These are phyloP conservation scores for Lentinula aciculospora DNA, from an alignment of 768 basidiomycete species.

Conservation along the genomic window DNA sequence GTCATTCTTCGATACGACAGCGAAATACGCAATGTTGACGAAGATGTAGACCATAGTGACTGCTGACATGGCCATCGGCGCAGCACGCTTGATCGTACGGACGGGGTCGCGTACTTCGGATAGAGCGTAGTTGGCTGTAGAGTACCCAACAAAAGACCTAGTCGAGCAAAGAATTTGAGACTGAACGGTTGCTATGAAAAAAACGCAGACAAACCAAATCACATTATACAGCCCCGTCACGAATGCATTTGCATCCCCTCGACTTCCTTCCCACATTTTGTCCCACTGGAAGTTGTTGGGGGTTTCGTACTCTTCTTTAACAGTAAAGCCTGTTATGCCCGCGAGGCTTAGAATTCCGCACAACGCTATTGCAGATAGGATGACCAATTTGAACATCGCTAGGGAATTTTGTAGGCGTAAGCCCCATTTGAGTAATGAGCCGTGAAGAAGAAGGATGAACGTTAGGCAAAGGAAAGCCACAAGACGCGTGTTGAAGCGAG, in stretches of 20 bases:
- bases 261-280: slow-evolving; percentile 59
- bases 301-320: slow-evolving; percentile 43
- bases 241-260: slow-evolving; percentile 51
- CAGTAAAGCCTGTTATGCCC: slow-evolving; percentile 42
- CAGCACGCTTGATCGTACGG: slow-evolving; percentile 64
- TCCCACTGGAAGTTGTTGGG: slow-evolving; percentile 57
- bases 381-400: slow-evolving; percentile 55
- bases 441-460: slow-evolving; percentile 53
- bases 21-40: slow-evolving; percentile 70
- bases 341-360: slow-evolving; percentile 49
- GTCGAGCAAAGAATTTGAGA: not conserved
- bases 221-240: slow-evolving; percentile 63
- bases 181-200: not conserved
- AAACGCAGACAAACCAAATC: slow-evolving; percentile 46
- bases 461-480: slow-evolving; percentile 51
- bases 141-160: slow-evolving; percentile 71
- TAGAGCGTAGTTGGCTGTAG: slow-evolving; percentile 69
- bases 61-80: slow-evolving; percentile 55
- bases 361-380: slow-evolving; percentile 44
- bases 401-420: slow-evolving; percentile 59
- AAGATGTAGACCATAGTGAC: slow-evolving; percentile 59
- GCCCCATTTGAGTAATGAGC: slow-evolving; percentile 46
- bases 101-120: slow-evolving; percentile 69
- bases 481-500: slow-evolving; percentile 43
- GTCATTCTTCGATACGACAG: slow-evolving; percentile 64